Percentiles rank a stretch among this genome's conserved stretches.
phyloP scores from a whole-genome alignment of 371 early-diverging fungal species.

The Lichtheimia hyalospora region DNA sequence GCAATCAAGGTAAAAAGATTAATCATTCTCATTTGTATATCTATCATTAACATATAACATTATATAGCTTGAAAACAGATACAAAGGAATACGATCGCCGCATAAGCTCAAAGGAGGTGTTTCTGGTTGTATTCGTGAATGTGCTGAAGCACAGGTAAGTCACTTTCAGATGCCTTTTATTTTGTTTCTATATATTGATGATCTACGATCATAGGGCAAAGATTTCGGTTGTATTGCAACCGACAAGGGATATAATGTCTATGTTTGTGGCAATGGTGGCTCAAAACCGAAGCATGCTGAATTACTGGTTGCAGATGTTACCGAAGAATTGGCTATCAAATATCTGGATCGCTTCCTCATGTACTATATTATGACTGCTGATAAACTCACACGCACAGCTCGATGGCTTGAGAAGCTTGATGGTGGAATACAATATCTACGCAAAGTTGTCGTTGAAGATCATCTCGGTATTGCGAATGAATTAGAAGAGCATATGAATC shows the following conservation, averaged over 20 bases:
- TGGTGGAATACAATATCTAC: slow-evolving; percentile 65
- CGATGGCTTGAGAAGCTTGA: slow-evolving; percentile 70
- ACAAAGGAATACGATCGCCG: slow-evolving; percentile 68
- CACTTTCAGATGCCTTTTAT: slow-evolving; percentile 15
- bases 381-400: slow-evolving; percentile 64
- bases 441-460: slow-evolving; percentile 63
- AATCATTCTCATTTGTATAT: not conserved
- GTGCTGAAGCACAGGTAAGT: slow-evolving; percentile 67
- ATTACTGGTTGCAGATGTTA: slow-evolving; percentile 53
- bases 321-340: slow-evolving; percentile 51
- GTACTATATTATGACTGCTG: slow-evolving; percentile 72
- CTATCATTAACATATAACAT: not conserved
- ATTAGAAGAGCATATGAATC: slow-evolving; percentile 62
- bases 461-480: slow-evolving; percentile 60
- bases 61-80: slow-evolving; percentile 56
- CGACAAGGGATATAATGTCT: slow-evolving; percentile 71
- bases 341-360: slow-evolving; percentile 70
- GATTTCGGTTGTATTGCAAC: slow-evolving; percentile 68
- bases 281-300: slow-evolving; percentile 68
- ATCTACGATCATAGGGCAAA: slow-evolving; percentile 9
- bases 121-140: slow-evolving; percentile 67
- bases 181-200: not conserved
- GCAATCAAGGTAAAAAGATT: slow-evolving; percentile 40
- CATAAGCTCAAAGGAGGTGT: slow-evolving; percentile 68
- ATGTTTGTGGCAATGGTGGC: slow-evolving; percentile 73